A percentile compares a stretch with the other conserved stretches of the same genome.
Conservation (phyloP, 495 filamentous ascomycete genomes). For the Cryomyces minteri region DNA sequence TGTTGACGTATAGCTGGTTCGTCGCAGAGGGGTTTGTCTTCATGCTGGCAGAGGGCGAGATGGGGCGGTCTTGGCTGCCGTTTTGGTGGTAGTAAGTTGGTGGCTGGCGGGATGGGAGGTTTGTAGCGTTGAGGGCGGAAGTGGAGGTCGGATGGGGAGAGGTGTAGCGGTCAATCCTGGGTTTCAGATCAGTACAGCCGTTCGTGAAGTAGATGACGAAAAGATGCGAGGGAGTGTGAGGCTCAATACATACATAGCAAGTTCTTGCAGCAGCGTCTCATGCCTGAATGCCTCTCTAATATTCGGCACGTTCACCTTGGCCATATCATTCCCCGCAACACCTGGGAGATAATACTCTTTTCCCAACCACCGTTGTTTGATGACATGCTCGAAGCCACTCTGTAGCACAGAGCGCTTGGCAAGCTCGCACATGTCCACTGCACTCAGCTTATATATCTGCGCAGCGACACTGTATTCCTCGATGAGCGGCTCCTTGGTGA, state of each 20-base stretch:
- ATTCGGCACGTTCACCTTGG: constrained; percentile 90
- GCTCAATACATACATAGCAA: constrained; percentile 42
- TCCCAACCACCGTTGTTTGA: constrained; percentile 87
- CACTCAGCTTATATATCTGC: constrained; percentile 94
- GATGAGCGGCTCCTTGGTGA: constrained; percentile 94
- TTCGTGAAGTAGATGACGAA: not conserved
- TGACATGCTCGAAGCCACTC: constrained; percentile 73
- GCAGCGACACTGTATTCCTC: constrained; percentile 96
- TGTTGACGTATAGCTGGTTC: not conserved
- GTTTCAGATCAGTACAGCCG: not conserved
- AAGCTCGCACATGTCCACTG: constrained; percentile 96
- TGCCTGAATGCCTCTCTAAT: constrained; percentile 78
- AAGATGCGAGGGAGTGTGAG: not conserved
- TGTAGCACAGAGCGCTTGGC: constrained; percentile 90
- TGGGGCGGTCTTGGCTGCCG: not conserved
- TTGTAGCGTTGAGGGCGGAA: not conserved
- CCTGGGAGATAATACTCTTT: constrained; percentile 53
- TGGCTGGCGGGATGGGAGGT: not conserved
- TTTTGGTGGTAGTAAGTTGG: constrained; percentile 6
- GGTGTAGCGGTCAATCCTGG: constrained; percentile 17
- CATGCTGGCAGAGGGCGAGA: constrained; percentile 14
- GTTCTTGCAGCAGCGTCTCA: constrained; percentile 63
- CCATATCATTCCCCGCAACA: constrained; percentile 67
- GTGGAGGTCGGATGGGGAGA: not conserved
- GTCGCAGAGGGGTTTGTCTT: constrained; percentile 10